Base-by-base conservation (phyloP, 2,329 filamentous ascomycete genomes). In the Alternaria dauci region DNA sequence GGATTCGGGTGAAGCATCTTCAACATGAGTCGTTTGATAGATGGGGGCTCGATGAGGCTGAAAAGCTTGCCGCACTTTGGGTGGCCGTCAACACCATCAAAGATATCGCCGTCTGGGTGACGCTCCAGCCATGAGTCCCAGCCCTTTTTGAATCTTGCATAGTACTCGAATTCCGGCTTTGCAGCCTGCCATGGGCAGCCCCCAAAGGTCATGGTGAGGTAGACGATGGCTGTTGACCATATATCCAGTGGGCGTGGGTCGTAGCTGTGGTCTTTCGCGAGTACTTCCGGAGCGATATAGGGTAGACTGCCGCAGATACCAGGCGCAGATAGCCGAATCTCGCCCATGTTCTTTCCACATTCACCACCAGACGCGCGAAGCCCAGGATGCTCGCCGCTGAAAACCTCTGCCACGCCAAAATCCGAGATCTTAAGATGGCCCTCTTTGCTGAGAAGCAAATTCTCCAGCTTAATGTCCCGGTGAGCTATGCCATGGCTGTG, bases 401-500 rank as follows among this genome's bases (percentile, higher is more conserved):
- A 96, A 18, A 96, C 91, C 75, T 95, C 92, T 0, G 92, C 93
- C 14, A 94, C 91, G 54, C 93, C 93, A 80, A 97, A 96, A 76
- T 97, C 93, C 51, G 92, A 93, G 61, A 97, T 94, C 80, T 96
- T 96, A 57, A 96, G 84, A 76, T 92, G 90, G 73, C 92, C 92
- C 59, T 93, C 88, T 69, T 88, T 88, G 47, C 89, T 91, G 61
- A 97, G 85, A 32, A 96, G 84, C 25, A 96, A 82, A 70, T 97
- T 96, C 77, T 96, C 93, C 11, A 94, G 85, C 79, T 97, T 96
- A 81, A 96, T 91, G 70, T 97, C 93, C 50, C 93, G 90, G 79
- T 96, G 93, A 1, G 93, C 93, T 73, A 96, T 94, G 58, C 93
- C 93, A 71, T 94, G 88, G 61, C 83, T 83, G 78, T 97, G 93